Evolutionary conservation across 805 yeast species (phyloP).

Genomic region (Cyberlindnera petersonii): DNA sequence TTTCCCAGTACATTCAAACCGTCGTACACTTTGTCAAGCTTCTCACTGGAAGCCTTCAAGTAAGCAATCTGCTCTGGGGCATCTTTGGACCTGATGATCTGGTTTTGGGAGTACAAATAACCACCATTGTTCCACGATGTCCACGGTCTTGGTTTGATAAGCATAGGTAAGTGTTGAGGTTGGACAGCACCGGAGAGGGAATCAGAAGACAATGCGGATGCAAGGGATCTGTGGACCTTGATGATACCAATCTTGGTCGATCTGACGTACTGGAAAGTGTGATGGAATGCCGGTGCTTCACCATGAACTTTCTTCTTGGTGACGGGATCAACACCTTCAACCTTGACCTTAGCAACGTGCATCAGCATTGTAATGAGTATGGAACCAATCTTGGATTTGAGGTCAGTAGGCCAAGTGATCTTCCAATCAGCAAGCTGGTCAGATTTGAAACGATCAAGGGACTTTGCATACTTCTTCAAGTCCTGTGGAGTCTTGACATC

Average conservation of each 20-base stretch:
- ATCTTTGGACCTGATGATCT: conserved; percentile 72
- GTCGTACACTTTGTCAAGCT: conserved; percentile 61
- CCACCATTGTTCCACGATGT: conserved; percentile 80
- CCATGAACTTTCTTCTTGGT: conserved; percentile 66
- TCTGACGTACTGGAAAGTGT: conserved; percentile 74
- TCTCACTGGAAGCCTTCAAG: conserved; percentile 75
- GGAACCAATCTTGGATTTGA: conserved; percentile 76
- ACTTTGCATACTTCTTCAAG: conserved; percentile 25
- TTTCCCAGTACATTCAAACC: conserved; percentile 84
- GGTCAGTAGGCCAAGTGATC: conserved; percentile 50
- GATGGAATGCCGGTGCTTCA: conserved; percentile 85
- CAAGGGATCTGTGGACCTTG: conserved; percentile 66
- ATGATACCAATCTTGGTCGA: conserved; percentile 83
- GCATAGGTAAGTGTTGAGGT: conserved; percentile 91
- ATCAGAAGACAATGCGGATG: conserved; percentile 63
- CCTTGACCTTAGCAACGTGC: conserved; percentile 79
- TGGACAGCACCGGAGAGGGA: conserved; percentile 60
- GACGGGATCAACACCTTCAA: conserved; percentile 75
- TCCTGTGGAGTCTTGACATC: conserved; percentile 40
- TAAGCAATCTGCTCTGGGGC: conserved; percentile 90
- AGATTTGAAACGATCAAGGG: conserved; percentile 32
- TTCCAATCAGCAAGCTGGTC: conserved; percentile 35
- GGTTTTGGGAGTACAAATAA: conserved; percentile 58
- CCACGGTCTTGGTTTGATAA: conserved; percentile 90
- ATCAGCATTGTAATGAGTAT: conserved; percentile 68